Conservation (phyloP, 2,329 filamentous ascomycete genomes). For the Hymenoscyphus salicellus region DNA sequence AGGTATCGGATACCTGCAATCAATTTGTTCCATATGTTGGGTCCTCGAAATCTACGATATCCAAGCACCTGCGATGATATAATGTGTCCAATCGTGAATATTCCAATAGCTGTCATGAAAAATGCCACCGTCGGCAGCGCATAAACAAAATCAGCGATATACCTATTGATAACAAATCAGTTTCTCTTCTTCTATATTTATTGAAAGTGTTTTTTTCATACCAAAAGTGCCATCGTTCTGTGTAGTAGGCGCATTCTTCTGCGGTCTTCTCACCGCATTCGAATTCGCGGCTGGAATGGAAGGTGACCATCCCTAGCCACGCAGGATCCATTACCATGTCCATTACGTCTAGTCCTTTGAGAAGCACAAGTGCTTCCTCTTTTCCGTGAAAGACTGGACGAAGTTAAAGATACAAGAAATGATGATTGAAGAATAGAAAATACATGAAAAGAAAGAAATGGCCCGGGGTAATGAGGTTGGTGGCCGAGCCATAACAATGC, state of each 20-base stretch:
- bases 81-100: conserved; percentile 14
- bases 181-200: background rate
- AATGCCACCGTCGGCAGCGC: conserved; percentile 18
- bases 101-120: conserved; percentile 15
- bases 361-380: background rate
- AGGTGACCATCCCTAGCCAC: conserved; percentile 43
- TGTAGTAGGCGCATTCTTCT: background rate
- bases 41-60: background rate
- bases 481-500: background rate
- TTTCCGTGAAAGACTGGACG: background rate
- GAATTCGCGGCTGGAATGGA: conserved; percentile 39
- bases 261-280: conserved; percentile 22
- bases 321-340: conserved; percentile 15
- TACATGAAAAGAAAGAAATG: too few species aligned
- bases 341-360: background rate
- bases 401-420: background rate
- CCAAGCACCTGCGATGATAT: conserved; percentile 2
- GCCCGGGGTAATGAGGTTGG: background rate
- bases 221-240: background rate
- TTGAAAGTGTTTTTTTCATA: background rate
- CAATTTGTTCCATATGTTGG: conserved; percentile 4
- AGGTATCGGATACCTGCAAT: conserved; percentile 9
- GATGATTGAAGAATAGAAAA: too few species aligned
- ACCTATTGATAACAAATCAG: conserved; percentile 9
- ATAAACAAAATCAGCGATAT: conserved; percentile 20